Evolutionary conservation across 345 rosid species (phyloP).

Genomic region (Kernera saxatilis): DNA sequence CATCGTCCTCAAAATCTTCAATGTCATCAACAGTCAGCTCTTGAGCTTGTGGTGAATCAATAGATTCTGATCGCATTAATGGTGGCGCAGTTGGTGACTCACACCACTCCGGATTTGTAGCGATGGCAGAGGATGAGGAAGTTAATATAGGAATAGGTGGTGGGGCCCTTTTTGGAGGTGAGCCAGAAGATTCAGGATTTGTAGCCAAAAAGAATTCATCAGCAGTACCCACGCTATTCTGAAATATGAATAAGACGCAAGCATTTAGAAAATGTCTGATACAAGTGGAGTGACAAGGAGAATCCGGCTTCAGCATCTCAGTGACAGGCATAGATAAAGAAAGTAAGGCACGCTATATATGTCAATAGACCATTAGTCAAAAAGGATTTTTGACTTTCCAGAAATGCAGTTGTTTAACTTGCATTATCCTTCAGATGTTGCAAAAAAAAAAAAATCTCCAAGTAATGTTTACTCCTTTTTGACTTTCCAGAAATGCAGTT

Average conservation of each 20-base stretch:
- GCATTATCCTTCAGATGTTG: not conserved
- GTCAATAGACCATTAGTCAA: not conserved
- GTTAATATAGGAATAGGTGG: slow-evolving; percentile 54
- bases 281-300: not conserved
- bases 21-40: slow-evolving; percentile 98
- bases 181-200: slow-evolving; percentile 72
- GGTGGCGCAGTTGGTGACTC: slow-evolving; percentile 47
- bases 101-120: slow-evolving; percentile 31
- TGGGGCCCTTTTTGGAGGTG: slow-evolving; percentile 90
- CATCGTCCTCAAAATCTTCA: slow-evolving; percentile 92
- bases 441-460: too few species aligned
- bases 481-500: not conserved
- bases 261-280: not conserved
- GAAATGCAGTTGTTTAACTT: not conserved
- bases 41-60: slow-evolving; percentile 56
- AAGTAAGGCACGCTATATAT: not conserved
- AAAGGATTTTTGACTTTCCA: not conserved
- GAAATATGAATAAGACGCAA: slow-evolving; percentile 29
- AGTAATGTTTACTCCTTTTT: too few species aligned
- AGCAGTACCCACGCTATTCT: slow-evolving; percentile 60
- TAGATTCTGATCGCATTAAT: slow-evolving; percentile 57
- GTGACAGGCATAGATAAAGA: not conserved
- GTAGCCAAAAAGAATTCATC: slow-evolving; percentile 93
- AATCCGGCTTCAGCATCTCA: not conserved
- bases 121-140: slow-evolving; percentile 43